A percentile compares a stretch with the other conserved stretches of the same genome.
Evolutionary conservation across 1,284 basidiomycete species (phyloP).

Genomic region (Heterobasidion irregulare): DNA sequence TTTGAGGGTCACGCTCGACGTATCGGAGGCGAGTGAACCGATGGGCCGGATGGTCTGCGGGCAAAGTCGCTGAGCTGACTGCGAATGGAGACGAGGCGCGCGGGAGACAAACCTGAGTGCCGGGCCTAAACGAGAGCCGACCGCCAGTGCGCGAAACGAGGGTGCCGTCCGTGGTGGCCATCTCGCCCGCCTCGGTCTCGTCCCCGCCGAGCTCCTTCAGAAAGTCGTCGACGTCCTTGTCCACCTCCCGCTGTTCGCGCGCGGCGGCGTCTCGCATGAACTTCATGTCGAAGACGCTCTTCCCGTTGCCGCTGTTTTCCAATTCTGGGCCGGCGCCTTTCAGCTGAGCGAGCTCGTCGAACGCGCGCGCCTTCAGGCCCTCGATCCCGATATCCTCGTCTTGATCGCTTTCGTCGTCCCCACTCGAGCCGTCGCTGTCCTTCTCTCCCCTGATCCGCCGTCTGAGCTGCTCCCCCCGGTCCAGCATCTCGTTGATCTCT

Average conservation of each 20-base stretch:
- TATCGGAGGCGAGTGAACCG: conserved; percentile 33
- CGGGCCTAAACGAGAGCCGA: conserved; percentile 48
- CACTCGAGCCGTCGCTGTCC: conserved; percentile 33
- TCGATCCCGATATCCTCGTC: conserved; percentile 30
- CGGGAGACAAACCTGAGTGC: conserved; percentile 26
- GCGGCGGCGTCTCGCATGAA: conserved; percentile 90
- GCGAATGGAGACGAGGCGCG: background rate
- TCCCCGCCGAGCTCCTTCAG: conserved; percentile 54
- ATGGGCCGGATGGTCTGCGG: background rate
- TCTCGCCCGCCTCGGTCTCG: conserved; percentile 27
- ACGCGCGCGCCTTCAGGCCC: conserved; percentile 56
- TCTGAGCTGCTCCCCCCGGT: conserved; percentile 62
- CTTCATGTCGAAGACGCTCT: conserved; percentile 85
- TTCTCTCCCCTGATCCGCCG: conserved; percentile 62
- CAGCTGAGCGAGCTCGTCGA: conserved; percentile 61
- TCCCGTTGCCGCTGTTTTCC: conserved; percentile 32
- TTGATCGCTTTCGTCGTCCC: conserved; percentile 36
- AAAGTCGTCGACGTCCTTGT: conserved; percentile 64
- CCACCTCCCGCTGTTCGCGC: conserved; percentile 49
- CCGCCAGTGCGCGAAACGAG: conserved; percentile 46
- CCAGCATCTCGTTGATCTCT: conserved; percentile 75
- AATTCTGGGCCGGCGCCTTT: conserved; percentile 24
- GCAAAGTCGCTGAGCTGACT: background rate
- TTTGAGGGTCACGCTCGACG: conserved; percentile 61
- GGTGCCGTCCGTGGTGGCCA: conserved; percentile 23